Base-by-base conservation (phyloP, 2,329 filamentous ascomycete species). In the Talaromyces sp. region DNA sequence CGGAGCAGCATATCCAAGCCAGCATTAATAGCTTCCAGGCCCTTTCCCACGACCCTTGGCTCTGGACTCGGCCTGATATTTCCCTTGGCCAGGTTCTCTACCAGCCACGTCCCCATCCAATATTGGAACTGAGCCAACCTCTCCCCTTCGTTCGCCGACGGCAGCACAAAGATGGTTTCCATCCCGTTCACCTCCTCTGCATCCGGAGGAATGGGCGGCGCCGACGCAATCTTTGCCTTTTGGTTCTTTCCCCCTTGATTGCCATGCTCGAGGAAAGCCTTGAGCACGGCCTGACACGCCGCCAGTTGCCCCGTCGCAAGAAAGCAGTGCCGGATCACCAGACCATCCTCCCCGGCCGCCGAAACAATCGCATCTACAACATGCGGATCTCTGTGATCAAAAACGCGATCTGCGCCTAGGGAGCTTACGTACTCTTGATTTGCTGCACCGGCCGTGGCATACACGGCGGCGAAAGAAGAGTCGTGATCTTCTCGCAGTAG, bases 291-390 rank as follows among this genome's bases (percentile, higher is more conserved):
- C 58, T 79, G 78, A 30, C 78, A 80, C 0, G 34, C 18, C 7
- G 63, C 65, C 28, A 78, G 61, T 12, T 76, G 50, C 0, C 79
- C 79, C 0, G 64, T 76, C 0, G 77, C 78, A 52, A 80, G 77
- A 61, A 80, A 81, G 31, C 77, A 79, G 31, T 75, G 68, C 6
- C 73, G 72, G 53, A 81, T 74, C 14, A 70, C 65, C 1, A 81
- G 33, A 53, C 72, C 73, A 18, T 80, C 75, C 5, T 71, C 64
- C 3, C 57, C 73, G 0, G 76, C 79, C 1, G 75, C 72, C 0
- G 72, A 68, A 27, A 78, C 56, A 9, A 81, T 78, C 1, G 27
- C 44, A 61, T 68, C 63, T 30, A 72, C 68, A 34, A 72, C 67
- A 0, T 53, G 56, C 2, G 65, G 16, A 0, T 69, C 66, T 30